Evolutionary conservation across 176 grass and related monocot species (phyloP), one percentile per base, ranked within the genome.

Genomic region (Oryza glumipatula): DNA sequence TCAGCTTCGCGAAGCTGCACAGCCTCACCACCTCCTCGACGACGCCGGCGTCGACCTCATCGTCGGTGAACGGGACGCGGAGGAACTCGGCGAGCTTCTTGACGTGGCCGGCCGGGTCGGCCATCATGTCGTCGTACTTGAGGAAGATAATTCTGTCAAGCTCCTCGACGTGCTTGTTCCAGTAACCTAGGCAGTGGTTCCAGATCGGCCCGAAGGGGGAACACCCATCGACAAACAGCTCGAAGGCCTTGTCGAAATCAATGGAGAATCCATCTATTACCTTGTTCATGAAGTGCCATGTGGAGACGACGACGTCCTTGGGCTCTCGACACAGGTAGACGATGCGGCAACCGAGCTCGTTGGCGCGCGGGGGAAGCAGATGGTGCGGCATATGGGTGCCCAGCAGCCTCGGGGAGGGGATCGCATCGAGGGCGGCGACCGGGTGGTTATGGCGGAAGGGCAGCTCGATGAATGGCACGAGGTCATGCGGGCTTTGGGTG

Each of bases 61-160:
- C 77, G 1, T 1, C 30, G 0, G 84, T 74, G 60, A 80, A 86
- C 5, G 77, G 77, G 3, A 4, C 77, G 4, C 52, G 10, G 12
- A 86, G 7, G 28, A 86, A 79, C 19, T 79, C 39, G 24, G 84
- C 70, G 4, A 86, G 58, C 84, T 11, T 74, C 84, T 5, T 80
- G 60, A 74, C 77, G 11, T 86, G 84, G 43, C 30, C 41, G 4
- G 6, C 4, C 0, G 77, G 16, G 0, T 80, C 32, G 0, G 45
- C 60, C 70, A 80, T 74, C 84, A 80, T 80, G 0, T 80, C 60
- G 3, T 74, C 76, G 9, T 80, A 80, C 45, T 74, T 80, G 1
- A 86, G 5, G 76, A 80, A 80, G 7, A 86, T 60, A 8, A 86
- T 58, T 2, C 3, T 80, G 3, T 39, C 3, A 6, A 77, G n/a